Evolutionary conservation across 192 early-diverging fungal genomes (phyloP), one percentile per base, ranked within the genome.

Genomic region (Linnemannia schmuckeri): DNA sequence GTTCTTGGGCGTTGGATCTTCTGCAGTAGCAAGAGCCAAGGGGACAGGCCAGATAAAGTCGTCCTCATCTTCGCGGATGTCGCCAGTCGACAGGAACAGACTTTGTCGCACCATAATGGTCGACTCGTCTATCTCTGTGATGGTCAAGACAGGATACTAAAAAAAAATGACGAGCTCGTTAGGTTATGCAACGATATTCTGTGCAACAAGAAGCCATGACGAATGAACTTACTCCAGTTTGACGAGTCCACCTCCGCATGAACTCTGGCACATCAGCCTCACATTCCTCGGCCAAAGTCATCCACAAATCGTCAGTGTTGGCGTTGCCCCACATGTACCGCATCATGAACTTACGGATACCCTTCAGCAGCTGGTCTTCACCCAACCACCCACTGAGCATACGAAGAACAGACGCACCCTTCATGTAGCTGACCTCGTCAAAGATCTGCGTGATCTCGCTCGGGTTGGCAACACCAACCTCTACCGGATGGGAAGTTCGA

Each of bases 51-150:
- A 98, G 69, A 91, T 78, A 15, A 93, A 92, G 33, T 52, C 76
- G 72, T 99, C 97, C 76, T 99, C 98, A 40, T 94, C 94, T n/a
- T 93, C 88, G 49, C 88, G 93, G 22, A 95, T 80, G 72, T 96
- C 94, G 70, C 97, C 97, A 18, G 96, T 93, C 38, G 95, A 94
- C 72, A 99, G 88, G 85, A 94, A 99, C 20, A 97, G 93, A 72
- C 90, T 93, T 84, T 99, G 98, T 38, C 88, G 87, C 30, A 99
- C 76, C 63, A 87, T 20, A 18, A 87, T 78, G 8, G 85, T 87
- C 0, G 85, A 78, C 15, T 68, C 76, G 49, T 87, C 85, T 17
- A 87, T 63, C 24, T 87, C 85, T 27, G 72, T 87, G 33, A 87
- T 78, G 3, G 85, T 78, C 30, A 87, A 47, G 1, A 87, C 76